phyloP scores from a whole-genome alignment of 2,329 filamentous ascomycete genomes.

The Aureobasidium lini region DNA sequence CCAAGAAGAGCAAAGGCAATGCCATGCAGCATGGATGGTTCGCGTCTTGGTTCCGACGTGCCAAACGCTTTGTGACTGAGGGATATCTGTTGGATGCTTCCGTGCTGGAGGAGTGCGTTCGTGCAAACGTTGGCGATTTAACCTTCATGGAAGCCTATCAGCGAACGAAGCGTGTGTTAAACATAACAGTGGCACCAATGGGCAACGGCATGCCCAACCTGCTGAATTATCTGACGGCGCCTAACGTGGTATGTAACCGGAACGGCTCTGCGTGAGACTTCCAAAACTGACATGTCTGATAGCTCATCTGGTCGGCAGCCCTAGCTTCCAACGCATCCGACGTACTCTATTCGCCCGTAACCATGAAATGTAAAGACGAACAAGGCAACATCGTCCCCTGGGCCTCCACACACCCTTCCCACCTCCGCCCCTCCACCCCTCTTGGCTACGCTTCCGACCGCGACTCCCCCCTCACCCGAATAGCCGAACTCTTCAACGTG shows the following conservation, averaged over 20 bases:
- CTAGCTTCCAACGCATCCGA: conserved; percentile 65
- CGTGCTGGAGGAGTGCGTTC: conserved; percentile 75
- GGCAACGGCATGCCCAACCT: conserved; percentile 72
- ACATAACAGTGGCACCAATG: conserved; percentile 77
- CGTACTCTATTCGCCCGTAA: conserved; percentile 57
- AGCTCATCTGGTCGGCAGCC: conserved; percentile 75
- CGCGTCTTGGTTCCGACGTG: conserved; percentile 56
- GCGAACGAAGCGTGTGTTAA: conserved; percentile 76
- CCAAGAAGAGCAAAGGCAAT: conserved; percentile 17
- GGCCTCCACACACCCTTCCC: conserved; percentile 53
- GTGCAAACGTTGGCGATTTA: conserved; percentile 76
- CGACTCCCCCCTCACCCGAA: conserved; percentile 60
- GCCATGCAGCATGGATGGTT: conserved; percentile 31
- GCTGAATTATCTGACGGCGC: conserved; percentile 86
- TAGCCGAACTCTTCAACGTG: conserved; percentile 80
- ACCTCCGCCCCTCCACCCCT: conserved; percentile 62
- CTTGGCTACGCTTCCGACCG: conserved; percentile 56
- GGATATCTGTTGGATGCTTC: conserved; percentile 79
- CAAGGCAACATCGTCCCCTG: conserved; percentile 67
- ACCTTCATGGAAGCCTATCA: conserved; percentile 92
- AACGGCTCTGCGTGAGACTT: background rate
- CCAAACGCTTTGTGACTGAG: conserved; percentile 62
- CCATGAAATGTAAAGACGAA: conserved; percentile 71
- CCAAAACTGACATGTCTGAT: background rate
- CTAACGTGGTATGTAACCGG: conserved; percentile 66